Evolutionary conservation across 1,284 basidiomycete genomes (phyloP).

Genomic region (Cryptococcus jaspeensis): DNA sequence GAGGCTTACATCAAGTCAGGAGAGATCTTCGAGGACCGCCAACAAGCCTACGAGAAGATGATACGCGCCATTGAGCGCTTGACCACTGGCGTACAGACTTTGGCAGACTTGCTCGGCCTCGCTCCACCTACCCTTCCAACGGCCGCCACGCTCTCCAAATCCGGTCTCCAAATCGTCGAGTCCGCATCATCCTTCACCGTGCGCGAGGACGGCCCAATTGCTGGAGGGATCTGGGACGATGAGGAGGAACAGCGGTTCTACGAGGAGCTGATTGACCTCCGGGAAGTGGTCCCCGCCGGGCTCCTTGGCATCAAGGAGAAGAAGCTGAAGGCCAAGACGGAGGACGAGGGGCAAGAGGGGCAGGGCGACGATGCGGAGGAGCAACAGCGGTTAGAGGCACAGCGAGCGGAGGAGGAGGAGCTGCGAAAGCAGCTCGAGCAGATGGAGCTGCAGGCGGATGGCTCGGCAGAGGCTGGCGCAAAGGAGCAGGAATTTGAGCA

Average conservation of each 20-base stretch:
- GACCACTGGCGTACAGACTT: constrained; percentile 76
- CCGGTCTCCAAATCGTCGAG: constrained; percentile 54
- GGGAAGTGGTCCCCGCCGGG: constrained; percentile 83
- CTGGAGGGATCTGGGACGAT: constrained; percentile 93
- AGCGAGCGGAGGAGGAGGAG: constrained; percentile 55
- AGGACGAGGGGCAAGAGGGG: constrained; percentile 23
- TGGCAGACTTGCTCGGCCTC: constrained; percentile 83
- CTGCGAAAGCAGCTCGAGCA: constrained; percentile 52
- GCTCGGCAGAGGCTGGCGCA: not conserved
- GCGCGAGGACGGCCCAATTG: constrained; percentile 58
- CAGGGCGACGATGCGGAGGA: constrained; percentile 31
- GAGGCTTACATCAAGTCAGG: constrained; percentile 98
- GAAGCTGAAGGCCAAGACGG: constrained; percentile 30
- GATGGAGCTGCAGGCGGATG: constrained; percentile 31
- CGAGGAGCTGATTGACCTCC: constrained; percentile 87
- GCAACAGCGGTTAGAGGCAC: constrained; percentile 36
- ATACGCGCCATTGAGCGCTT: constrained; percentile 91
- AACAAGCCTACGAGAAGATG: constrained; percentile 98
- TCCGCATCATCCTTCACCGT: constrained; percentile 54
- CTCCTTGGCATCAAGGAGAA: constrained; percentile 75
- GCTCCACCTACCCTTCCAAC: constrained; percentile 79
- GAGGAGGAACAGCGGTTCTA: constrained; percentile 95
- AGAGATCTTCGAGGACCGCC: constrained; percentile 98
- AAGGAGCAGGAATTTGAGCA: no score
- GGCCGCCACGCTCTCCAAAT: constrained; percentile 55